These are phyloP conservation scores for Gentiana straminea DNA, from an alignment of 257 asterid genomes.

Conservation along the genomic window DNA sequence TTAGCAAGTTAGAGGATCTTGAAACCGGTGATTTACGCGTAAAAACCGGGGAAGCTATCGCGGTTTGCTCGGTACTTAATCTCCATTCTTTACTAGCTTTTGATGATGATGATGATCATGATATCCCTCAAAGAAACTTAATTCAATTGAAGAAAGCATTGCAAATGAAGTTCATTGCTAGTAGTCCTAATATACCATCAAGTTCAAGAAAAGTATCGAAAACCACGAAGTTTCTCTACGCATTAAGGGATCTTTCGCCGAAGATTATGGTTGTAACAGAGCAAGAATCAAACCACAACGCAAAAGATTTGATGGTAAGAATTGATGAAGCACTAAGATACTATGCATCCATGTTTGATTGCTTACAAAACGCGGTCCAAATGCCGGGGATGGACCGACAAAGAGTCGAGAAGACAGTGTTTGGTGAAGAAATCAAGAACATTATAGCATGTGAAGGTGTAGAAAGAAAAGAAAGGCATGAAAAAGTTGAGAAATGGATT, in stretches of 20 bases:
- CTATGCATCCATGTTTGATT: constrained; percentile 49
- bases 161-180: constrained; percentile 17
- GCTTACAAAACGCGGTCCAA: constrained; percentile 43
- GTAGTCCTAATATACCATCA: constrained; percentile 24
- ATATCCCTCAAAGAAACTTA: constrained; percentile 13
- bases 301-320: constrained; percentile 31
- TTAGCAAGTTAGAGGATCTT: constrained; percentile 40
- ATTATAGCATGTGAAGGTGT: constrained; percentile 34
- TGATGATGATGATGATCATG: constrained; percentile 22
- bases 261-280: constrained; percentile 45
- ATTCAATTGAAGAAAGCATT: constrained; percentile 15
- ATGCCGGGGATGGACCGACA: constrained; percentile 31
- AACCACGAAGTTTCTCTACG: constrained; percentile 23
- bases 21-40: constrained; percentile 37
- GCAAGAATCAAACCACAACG: constrained; percentile 55
- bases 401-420: constrained; percentile 42
- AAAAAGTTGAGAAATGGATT: constrained; percentile 50
- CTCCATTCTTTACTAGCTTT: constrained; percentile 38
- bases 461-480: constrained; percentile 41
- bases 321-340: constrained; percentile 33
- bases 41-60: constrained; percentile 64
- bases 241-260: constrained; percentile 35
- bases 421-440: constrained; percentile 26
- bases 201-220: constrained; percentile 17
- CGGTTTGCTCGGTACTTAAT: constrained; percentile 32